phyloP scores from a whole-genome alignment of 768 basidiomycete species.

The Coprinopsis marcescibilis region DNA sequence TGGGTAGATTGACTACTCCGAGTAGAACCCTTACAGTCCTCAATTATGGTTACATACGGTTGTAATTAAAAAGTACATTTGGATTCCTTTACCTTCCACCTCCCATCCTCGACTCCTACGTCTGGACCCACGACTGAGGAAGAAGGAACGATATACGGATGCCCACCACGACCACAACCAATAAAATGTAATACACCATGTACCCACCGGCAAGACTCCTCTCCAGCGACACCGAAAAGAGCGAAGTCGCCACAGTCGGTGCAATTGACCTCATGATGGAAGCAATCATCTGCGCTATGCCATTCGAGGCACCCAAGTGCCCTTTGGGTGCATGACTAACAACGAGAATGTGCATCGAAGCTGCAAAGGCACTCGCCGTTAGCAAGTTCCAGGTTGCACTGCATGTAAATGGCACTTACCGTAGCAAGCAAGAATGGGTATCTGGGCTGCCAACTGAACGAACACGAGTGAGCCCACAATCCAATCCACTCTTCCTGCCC shows the following conservation, averaged over 20 bases:
- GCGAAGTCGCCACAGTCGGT: slow-evolving; percentile 49
- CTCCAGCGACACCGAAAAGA: slow-evolving; percentile 56
- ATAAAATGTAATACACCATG: slow-evolving; percentile 39
- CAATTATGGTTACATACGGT: no score
- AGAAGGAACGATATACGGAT: slow-evolving; percentile 7
- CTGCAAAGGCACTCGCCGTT: not conserved
- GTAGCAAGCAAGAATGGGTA: slow-evolving; percentile 6
- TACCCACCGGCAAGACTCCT: slow-evolving; percentile 41
- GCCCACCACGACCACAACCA: slow-evolving; percentile 15
- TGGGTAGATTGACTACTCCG: no score
- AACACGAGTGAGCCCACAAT: slow-evolving; percentile 2
- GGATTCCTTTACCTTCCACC: no score
- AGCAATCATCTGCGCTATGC: slow-evolving; percentile 27
- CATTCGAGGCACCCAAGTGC: slow-evolving; percentile 9
- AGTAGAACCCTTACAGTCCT: no score
- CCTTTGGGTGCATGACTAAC: slow-evolving; percentile 9
- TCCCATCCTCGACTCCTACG: not conserved
- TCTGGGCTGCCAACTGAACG: slow-evolving; percentile 6
- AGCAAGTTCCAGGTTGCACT: not conserved
- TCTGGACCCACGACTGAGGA: not conserved
- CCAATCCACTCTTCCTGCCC: slow-evolving; percentile 1
- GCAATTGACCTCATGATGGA: slow-evolving; percentile 38
- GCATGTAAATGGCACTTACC: not conserved
- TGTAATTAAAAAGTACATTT: no score
- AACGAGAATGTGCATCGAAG: slow-evolving; percentile 9